These are phyloP conservation scores for Moniliophthora roreri DNA, from an alignment of 1,284 basidiomycete species.

Conservation along the genomic window DNA sequence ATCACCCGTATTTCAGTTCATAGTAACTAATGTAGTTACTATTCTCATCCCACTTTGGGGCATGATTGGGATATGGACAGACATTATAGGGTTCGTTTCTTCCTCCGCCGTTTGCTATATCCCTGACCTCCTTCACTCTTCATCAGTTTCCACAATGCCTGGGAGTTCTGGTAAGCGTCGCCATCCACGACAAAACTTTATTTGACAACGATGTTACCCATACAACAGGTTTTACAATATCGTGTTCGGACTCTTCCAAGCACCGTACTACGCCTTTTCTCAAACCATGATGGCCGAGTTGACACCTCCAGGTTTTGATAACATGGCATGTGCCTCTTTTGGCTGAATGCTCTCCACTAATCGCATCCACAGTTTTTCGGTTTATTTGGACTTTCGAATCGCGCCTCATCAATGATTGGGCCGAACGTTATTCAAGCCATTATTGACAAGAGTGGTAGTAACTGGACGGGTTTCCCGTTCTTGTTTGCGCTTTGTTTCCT, in stretches of 20 bases:
- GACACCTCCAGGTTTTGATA: slow-evolving; percentile 79
- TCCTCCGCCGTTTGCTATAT: neutral
- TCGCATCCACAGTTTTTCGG: slow-evolving; percentile 64
- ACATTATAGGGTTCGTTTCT: slow-evolving; percentile 58
- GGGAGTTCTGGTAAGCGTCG: slow-evolving; percentile 74
- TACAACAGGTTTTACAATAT: slow-evolving; percentile 75
- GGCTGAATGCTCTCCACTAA: neutral
- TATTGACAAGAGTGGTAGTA: slow-evolving; percentile 68
- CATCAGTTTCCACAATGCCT: slow-evolving; percentile 72
- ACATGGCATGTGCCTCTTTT: slow-evolving; percentile 52
- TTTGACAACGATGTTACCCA: neutral
- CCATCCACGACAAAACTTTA: neutral
- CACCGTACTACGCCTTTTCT: slow-evolving; percentile 83
- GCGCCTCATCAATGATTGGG: slow-evolving; percentile 80
- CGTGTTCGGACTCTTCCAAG: slow-evolving; percentile 82
- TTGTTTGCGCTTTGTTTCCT: slow-evolving; percentile 68
- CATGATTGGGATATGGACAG: slow-evolving; percentile 83
- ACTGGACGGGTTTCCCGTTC: slow-evolving; percentile 85
- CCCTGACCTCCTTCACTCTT: neutral
- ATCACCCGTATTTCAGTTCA: slow-evolving; percentile 48
- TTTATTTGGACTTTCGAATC: slow-evolving; percentile 80
- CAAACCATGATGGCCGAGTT: slow-evolving; percentile 90
- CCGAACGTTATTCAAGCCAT: slow-evolving; percentile 81
- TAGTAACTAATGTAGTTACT: slow-evolving; percentile 75
- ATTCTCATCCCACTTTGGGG: slow-evolving; percentile 84